phyloP scores from a whole-genome alignment of 306 rosid species.

The Castanospermum australe region DNA sequence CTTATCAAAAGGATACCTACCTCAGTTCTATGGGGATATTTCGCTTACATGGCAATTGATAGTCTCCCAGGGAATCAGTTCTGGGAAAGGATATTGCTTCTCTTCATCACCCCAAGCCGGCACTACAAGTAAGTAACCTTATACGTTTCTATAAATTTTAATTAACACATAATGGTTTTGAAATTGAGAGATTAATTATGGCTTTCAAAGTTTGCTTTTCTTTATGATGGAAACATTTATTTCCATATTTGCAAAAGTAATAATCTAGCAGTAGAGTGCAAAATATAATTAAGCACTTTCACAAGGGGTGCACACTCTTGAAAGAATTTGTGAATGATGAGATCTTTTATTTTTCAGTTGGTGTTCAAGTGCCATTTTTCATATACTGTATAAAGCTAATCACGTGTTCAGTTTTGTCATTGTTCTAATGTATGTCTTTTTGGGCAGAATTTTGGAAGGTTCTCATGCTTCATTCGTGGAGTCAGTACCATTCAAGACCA shows the following conservation, averaged over 20 bases:
- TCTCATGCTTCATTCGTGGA: constrained; percentile 89
- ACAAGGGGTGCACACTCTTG: neutral
- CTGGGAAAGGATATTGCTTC: constrained; percentile 88
- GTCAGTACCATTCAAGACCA: constrained; percentile 77
- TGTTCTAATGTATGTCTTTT: constrained; percentile 9
- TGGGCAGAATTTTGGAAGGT: constrained; percentile 71
- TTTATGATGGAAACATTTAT: neutral
- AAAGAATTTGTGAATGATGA: neutral
- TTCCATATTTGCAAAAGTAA: neutral
- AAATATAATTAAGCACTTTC: neutral
- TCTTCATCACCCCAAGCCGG: constrained; percentile 71
- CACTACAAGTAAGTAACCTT: constrained; percentile 65
- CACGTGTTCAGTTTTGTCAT: neutral
- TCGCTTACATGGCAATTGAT: constrained; percentile 91
- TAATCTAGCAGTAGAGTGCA: neutral
- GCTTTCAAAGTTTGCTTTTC: neutral
- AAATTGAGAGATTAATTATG: neutral
- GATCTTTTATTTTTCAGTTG: neutral
- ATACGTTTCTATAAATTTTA: neutral
- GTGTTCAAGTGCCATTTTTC: neutral
- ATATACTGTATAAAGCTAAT: neutral
- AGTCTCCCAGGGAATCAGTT: constrained; percentile 95
- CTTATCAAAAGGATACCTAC: constrained; percentile 78
- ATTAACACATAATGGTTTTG: neutral
- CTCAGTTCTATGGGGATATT: constrained; percentile 94